These are phyloP conservation scores for Datura wrightii DNA, from an alignment of 257 asterid genomes.

Conservation along the genomic window DNA sequence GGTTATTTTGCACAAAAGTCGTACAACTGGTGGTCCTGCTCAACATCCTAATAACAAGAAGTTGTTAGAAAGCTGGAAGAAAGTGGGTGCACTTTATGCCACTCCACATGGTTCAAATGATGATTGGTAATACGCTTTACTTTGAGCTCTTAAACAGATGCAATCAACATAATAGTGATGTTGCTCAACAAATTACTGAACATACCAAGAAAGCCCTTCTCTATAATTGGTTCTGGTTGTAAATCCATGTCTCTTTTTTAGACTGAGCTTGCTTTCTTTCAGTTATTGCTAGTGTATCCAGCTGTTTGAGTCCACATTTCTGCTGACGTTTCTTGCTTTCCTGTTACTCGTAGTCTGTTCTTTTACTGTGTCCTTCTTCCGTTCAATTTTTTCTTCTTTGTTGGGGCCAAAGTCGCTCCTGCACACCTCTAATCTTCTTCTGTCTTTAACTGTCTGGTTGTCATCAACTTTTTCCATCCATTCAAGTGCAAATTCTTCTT, in stretches of 20 bases:
- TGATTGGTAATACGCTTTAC: conserved; percentile 69
- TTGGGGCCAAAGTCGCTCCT: neutral
- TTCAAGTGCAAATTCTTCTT: conserved; percentile 1
- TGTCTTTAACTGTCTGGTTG: neutral
- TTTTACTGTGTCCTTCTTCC: neutral
- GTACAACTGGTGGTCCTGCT: conserved; percentile 84
- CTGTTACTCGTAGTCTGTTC: neutral
- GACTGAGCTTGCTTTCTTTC: neutral
- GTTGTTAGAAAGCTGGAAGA: conserved; percentile 76
- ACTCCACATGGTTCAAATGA: conserved; percentile 95
- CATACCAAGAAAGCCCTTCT: neutral
- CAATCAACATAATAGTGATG: neutral
- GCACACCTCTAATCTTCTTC: neutral
- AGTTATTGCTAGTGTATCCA: neutral
- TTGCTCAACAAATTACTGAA: neutral
- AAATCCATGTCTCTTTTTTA: neutral
- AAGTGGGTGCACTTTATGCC: conserved; percentile 69
- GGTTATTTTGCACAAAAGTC: conserved; percentile 75
- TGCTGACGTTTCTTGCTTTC: neutral
- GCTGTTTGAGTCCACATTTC: conserved; percentile 9
- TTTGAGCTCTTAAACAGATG: conserved; percentile 7
- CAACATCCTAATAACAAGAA: conserved; percentile 71
- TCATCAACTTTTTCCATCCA: neutral
- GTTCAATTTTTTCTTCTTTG: neutral
- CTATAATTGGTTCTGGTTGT: neutral